Evolutionary conservation across 768 basidiomycete genomes (phyloP).

Genomic region (Boletus pseudo-olivaceus): DNA sequence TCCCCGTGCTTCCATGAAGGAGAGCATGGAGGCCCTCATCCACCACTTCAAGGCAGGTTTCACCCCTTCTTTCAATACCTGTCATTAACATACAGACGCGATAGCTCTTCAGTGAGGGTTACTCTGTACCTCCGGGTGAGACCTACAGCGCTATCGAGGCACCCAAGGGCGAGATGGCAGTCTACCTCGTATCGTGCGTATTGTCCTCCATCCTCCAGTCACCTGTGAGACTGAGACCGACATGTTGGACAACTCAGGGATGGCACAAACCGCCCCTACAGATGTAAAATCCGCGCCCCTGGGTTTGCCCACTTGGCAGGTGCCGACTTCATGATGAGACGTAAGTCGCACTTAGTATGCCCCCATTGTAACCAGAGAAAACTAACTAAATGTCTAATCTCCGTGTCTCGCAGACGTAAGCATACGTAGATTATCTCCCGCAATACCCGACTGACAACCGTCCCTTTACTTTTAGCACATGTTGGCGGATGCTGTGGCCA

Average conservation of each 20-base stretch:
- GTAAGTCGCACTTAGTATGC: constrained; percentile 41
- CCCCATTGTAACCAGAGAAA: neutral
- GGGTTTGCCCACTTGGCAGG: constrained; percentile 96
- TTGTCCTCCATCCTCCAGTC: neutral
- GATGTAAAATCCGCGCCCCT: constrained; percentile 95
- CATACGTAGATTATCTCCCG: neutral
- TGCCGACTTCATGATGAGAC: constrained; percentile 97
- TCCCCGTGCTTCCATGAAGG: constrained; percentile 97
- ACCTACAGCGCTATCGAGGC: constrained; percentile 98
- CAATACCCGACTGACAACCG: constrained; percentile 11
- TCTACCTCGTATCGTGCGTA: constrained; percentile 91
- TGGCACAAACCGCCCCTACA: constrained; percentile 92
- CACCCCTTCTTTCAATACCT: neutral
- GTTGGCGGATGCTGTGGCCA: constrained; percentile 92
- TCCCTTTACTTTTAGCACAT: constrained; percentile 61
- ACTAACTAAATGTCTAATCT: constrained; percentile 1
- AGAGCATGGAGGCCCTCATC: constrained; percentile 96
- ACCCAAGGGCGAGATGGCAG: constrained; percentile 98
- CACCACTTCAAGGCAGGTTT: constrained; percentile 89
- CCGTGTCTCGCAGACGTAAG: constrained; percentile 37
- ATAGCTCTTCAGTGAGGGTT: constrained; percentile 94
- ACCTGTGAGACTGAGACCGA: neutral
- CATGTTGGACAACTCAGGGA: constrained; percentile 47
- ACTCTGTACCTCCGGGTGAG: constrained; percentile 92
- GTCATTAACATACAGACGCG: neutral